Evolutionary conservation across 257 asterid genomes (phyloP).

Genomic region (Catharanthus roseus): DNA sequence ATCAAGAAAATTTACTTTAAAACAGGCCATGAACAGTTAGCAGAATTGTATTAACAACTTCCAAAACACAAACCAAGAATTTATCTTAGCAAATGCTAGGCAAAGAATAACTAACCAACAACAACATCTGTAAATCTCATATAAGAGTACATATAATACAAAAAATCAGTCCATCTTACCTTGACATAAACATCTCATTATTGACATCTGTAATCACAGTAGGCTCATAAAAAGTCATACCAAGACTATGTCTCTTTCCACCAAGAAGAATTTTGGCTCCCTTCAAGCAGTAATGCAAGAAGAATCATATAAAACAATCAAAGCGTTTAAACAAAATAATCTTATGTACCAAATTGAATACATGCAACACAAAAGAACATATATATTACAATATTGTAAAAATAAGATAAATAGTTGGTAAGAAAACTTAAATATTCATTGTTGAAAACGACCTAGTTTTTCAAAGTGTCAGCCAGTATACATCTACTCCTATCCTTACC

Average conservation of each 20-base stretch:
- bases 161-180: slow-evolving; percentile 30
- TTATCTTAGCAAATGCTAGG: not conserved
- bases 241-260: slow-evolving; percentile 87
- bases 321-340: not conserved
- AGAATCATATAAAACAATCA: not conserved
- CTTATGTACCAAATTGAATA: not conserved
- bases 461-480: not conserved
- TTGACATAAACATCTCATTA: slow-evolving; percentile 73
- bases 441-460: not conserved
- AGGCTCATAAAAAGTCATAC: slow-evolving; percentile 89
- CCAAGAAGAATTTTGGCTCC: slow-evolving; percentile 88
- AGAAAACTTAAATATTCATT: not conserved
- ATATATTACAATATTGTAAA: not conserved
- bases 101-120: not conserved
- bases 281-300: slow-evolving; percentile 34
- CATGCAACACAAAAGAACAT: not conserved
- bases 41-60: not conserved
- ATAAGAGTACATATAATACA: not conserved
- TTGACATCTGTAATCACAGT: slow-evolving; percentile 78
- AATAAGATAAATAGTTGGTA: not conserved
- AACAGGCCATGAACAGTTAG: not conserved
- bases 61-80: not conserved
- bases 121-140: not conserved
- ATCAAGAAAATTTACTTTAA: not conserved
- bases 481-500: not conserved